Conservation (phyloP, 768 basidiomycete species). For the Thelephora aurantiotincta region DNA sequence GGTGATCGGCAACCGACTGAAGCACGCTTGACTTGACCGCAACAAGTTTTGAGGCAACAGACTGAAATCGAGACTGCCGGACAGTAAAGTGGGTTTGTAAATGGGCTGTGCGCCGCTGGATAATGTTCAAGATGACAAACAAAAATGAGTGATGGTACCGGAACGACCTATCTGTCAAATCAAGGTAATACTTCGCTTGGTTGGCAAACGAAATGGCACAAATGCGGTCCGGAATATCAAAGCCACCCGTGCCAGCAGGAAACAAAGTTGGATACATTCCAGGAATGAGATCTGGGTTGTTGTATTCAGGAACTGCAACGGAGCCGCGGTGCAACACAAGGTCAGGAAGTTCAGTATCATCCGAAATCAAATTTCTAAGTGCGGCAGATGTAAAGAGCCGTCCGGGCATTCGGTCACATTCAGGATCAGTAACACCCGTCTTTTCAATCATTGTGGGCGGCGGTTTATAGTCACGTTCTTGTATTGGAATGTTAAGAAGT, state of each 20-base stretch:
- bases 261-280: constrained; percentile 19
- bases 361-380: constrained; percentile 11
- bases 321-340: constrained; percentile 11
- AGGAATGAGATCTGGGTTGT: constrained; percentile 18
- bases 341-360: constrained; percentile 8
- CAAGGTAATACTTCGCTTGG: constrained; percentile 14
- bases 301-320: constrained; percentile 16
- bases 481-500: neutral
- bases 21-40: constrained; percentile 3
- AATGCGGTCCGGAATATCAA: constrained; percentile 11
- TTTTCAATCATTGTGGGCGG: constrained; percentile 11
- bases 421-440: constrained; percentile 19
- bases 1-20: neutral
- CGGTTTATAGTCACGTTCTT: neutral
- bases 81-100: constrained; percentile 14
- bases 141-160: constrained; percentile 14
- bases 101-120: constrained; percentile 13
- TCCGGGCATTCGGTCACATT: constrained; percentile 12
- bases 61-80: constrained; percentile 3
- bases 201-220: constrained; percentile 8
- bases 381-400: constrained; percentile 13
- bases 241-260: constrained; percentile 18
- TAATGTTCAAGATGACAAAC: constrained; percentile 16
- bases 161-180: constrained; percentile 10
- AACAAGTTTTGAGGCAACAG: constrained; percentile 7